Conservation (phyloP, 176 grass and related monocot genomes). For the Juncus inflexus region DNA sequence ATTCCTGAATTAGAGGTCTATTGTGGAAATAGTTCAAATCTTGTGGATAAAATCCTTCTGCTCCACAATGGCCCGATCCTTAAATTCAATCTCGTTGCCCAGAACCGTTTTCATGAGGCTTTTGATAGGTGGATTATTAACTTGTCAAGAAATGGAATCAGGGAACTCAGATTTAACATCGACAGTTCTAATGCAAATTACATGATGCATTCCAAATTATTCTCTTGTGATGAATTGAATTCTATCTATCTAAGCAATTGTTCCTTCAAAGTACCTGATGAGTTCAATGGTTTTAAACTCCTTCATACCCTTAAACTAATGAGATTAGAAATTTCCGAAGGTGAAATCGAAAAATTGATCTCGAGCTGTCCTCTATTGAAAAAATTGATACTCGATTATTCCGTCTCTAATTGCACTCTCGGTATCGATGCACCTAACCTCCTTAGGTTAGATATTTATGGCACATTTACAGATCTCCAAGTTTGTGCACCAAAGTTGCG, state of each 20-base stretch:
- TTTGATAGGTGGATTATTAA: not conserved
- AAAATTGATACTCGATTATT: not conserved
- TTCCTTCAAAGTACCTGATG: not conserved
- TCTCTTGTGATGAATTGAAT: too few species aligned
- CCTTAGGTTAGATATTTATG: not conserved
- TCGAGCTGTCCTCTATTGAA: too few species aligned
- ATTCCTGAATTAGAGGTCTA: not conserved
- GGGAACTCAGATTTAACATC: not conserved
- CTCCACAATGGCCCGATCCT: too few species aligned
- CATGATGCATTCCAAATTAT: not conserved
- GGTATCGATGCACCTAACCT: not conserved
- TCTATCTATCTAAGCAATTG: not conserved
- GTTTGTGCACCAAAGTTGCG: not conserved
- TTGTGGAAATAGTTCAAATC: too few species aligned
- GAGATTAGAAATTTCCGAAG: not conserved
- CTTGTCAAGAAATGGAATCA: constrained; percentile 11
- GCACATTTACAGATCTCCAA: not conserved
- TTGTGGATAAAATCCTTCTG: too few species aligned
- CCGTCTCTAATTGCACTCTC: not conserved
- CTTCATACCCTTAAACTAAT: not conserved
- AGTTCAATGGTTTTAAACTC: not conserved
- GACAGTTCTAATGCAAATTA: not conserved
- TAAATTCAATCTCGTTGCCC: too few species aligned
- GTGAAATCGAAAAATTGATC: too few species aligned
- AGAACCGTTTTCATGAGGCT: too few species aligned